These are phyloP conservation scores for Colletotrichum sublineola DNA, from an alignment of 2,329 filamentous ascomycete species.

Conservation along the genomic window DNA sequence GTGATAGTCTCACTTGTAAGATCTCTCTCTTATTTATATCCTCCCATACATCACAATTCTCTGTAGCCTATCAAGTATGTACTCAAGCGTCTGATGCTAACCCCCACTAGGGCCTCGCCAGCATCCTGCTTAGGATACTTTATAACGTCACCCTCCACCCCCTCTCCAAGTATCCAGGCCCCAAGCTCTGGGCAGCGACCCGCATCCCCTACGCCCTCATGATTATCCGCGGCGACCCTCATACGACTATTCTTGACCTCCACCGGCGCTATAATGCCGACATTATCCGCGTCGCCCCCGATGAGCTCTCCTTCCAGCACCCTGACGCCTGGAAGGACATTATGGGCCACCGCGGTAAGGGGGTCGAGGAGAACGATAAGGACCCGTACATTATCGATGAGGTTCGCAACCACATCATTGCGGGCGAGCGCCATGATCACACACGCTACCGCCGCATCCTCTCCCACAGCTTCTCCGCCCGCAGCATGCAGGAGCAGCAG, in stretches of 20 bases:
- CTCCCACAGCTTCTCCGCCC: conserved; percentile 46
- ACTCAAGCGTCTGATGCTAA: not conserved
- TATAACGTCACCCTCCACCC: conserved; percentile 50
- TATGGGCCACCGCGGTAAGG: conserved; percentile 47
- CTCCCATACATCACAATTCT: not conserved
- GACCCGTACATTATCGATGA: conserved; percentile 11
- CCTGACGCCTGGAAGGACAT: conserved; percentile 56
- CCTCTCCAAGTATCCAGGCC: conserved; percentile 49
- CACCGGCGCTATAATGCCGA: conserved; percentile 46
- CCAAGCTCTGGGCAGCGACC: conserved; percentile 44
- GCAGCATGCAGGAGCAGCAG: conserved; percentile 46
- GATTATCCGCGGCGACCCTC: conserved; percentile 45
- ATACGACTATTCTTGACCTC: conserved; percentile 46
- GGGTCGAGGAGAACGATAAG: conserved; percentile 31
- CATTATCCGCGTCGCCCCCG: conserved; percentile 56
- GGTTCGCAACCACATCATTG: conserved; percentile 43
- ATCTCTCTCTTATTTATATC: too few relatives aligned
- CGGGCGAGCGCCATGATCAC: conserved; percentile 30
- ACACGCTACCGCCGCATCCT: conserved; percentile 40
- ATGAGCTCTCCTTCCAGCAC: conserved; percentile 55
- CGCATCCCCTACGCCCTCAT: conserved; percentile 30
- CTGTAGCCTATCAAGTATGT: too few relatives aligned
- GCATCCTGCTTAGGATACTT: conserved; percentile 37
- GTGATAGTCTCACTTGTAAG: conserved; percentile 19
- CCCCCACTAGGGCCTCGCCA: conserved; percentile 18